Base-by-base conservation (phyloP, 2,329 filamentous ascomycete species). In the Botrytis squamosa region DNA sequence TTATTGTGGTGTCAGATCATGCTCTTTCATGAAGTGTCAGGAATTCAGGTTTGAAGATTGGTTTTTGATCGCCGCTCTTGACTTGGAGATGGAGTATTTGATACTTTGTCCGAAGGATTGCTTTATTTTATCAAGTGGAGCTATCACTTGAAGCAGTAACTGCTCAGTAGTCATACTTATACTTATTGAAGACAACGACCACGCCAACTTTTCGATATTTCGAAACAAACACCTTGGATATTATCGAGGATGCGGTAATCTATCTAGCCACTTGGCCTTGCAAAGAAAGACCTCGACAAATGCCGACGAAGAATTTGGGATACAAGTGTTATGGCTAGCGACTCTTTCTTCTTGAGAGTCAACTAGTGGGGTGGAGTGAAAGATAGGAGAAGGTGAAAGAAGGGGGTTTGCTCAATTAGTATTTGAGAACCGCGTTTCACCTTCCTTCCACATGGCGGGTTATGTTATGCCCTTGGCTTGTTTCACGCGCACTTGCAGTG, bases 101-200 rank as follows among this genome's bases (percentile, higher is more conserved):
- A 20, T 29, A 38, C 7, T n/a, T 64, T 64, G 38, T n/a, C 33
- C 12, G 62, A 22, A 20, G 25, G 25, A 40, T 1, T 42, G 16
- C 16, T 38, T 22, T 4, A 12, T 29, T 1, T 29, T 6, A 20
- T 29, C 16, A 5, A 44, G 16, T n/a, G 14, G 38, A 42, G 60
- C 10, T 8, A 25, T n/a, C 22, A 1, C n/a, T 42, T 29, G 16
- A n/a, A 1, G n/a, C 4, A 4, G 38, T 29, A 9, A 22, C 0
- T 64, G 14, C 25, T 44, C 0, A 29, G n/a, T 22, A n/a, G 10
- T 2, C 12, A 7, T 55, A n/a, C 10, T n/a, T 16, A 25, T 63
- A 16, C 25, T 63, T 29, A 4, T n/a, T 4, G 1, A 20, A 10
- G 25, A n/a, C 16, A 18, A 29, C 38, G 9, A 40, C 46, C 46